A percentile compares a stretch with the other conserved stretches of the same genome.
These are phyloP conservation scores for Globisporangium spiculum DNA, from an alignment of 352 stramenopile species.

Conservation along the genomic window DNA sequence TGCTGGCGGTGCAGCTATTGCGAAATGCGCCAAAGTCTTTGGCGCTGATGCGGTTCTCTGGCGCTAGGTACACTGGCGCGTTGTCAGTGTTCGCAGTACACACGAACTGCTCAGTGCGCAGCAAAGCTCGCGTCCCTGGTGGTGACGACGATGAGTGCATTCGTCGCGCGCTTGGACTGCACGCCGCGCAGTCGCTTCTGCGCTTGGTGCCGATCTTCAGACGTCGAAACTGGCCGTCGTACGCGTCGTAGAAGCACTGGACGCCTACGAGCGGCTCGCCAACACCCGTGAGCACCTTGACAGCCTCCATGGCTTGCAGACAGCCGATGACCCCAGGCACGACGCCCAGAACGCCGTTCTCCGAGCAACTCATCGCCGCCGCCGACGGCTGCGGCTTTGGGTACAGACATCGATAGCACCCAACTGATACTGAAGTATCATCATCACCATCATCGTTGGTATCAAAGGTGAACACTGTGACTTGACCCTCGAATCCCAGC, in stretches of 20 bases:
- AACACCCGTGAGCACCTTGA: conserved; percentile 88
- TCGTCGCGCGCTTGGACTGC: conserved; percentile 12
- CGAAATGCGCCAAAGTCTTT: conserved; percentile 39
- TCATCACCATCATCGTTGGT: conserved; percentile 13
- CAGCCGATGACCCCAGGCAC: conserved; percentile 94
- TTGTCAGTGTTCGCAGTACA: neutral
- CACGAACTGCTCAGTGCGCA: neutral
- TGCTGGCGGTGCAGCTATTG: neutral
- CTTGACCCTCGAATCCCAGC: conserved; percentile 94
- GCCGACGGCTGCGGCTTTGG: conserved; percentile 61
- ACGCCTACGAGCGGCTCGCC: conserved; percentile 53
- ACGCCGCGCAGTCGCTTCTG: conserved; percentile 35
- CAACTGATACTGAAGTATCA: conserved; percentile 21
- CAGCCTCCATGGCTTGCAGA: conserved; percentile 91
- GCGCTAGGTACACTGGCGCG: neutral
- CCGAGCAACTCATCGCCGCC: conserved; percentile 84
- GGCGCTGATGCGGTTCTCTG: conserved; percentile 31
- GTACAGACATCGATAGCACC: conserved; percentile 98
- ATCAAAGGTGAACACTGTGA: conserved; percentile 93
- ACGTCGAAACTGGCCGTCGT: conserved; percentile 63
- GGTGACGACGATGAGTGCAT: neutral
- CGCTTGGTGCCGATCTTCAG: conserved; percentile 49
- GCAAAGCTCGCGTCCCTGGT: neutral
- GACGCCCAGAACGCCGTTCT: conserved; percentile 96
- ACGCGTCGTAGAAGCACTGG: conserved; percentile 81